Evolutionary conservation across 2,329 filamentous ascomycete species (phyloP), one percentile per base, ranked within the genome.

Genomic region (Xylaria polymorpha): DNA sequence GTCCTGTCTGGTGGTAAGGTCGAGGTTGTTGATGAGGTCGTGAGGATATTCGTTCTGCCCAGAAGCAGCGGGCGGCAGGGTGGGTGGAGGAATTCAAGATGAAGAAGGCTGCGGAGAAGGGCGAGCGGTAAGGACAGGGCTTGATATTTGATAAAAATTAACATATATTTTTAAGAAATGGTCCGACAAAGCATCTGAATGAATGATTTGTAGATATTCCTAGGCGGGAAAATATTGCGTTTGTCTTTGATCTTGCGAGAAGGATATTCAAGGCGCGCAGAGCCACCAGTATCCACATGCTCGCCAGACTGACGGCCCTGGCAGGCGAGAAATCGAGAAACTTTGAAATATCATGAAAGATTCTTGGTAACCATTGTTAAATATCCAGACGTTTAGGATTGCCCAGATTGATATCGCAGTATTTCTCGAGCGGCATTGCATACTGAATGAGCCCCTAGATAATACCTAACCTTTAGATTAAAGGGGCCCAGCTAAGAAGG

Each of bases 61-160:
- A 91, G 87, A 75, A 81, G 80, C 3, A n/a, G n/a, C 89, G 88
- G 80, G 90, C 92, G 0, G 86, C 86, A 9, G 85, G 80, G n/a
- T 99, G 94, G 91, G 90, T 97, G 43, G 87, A 88, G 71, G 92
- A 96, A 74, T 94, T 94, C 79, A 98, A 98, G 84, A 86, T 84
- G 75, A 90, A 92, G 79, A 93, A 89, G 80, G 85, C 84, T 3
- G 83, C 81, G 3, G 84, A 85, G 77, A 84, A 76, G 69, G 76
- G 75, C 69, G 76, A 22, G 25, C 4, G 44, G 51, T 65, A 57
- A 29, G 9, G 37, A 43, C 12, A n/a, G 18, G 20, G 5, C 20
- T 41, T 41, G 1, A 29, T 29, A 0, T 53, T 18, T 12, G 22
- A 43, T 43, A 18, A 39, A 39, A 39, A 29, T 25, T 29, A 20